Percentiles rank a stretch among this genome's conserved stretches.
These are phyloP conservation scores for Saccharomycopsis selenospora DNA, from an alignment of 805 yeast genomes.

Conservation along the genomic window DNA sequence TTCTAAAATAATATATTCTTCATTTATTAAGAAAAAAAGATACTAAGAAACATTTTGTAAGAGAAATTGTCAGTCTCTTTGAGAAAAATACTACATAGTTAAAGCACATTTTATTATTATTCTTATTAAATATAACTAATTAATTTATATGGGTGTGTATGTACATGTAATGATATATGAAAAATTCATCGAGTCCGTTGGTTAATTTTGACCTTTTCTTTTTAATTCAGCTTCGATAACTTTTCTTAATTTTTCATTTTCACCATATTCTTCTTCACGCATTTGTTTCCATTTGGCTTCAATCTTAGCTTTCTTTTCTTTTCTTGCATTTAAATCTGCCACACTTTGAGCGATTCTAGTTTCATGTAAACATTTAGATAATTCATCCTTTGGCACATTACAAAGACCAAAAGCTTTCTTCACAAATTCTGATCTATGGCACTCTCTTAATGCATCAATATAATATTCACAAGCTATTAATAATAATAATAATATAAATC, in stretches of 20 bases:
- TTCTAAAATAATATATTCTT: no score
- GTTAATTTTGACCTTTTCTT: constrained; percentile 26
- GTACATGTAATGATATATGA: no score
- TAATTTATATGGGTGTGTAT: no score
- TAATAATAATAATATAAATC: no score
- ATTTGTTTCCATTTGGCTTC: constrained; percentile 51
- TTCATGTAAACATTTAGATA: constrained; percentile 71
- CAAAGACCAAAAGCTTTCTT: constrained; percentile 76
- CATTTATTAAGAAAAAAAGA: no score
- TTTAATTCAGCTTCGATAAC: constrained; percentile 49
- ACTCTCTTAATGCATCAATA: constrained; percentile 82
- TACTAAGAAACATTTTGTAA: no score
- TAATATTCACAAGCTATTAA: constrained; percentile 62
- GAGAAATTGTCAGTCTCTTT: no score
- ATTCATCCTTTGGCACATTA: constrained; percentile 73
- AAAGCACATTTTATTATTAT: no score
- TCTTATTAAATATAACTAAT: no score
- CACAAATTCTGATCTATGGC: constrained; percentile 66
- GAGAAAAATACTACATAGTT: no score
- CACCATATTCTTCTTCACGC: constrained; percentile 77
- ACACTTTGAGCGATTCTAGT: constrained; percentile 62
- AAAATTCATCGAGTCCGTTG: no score
- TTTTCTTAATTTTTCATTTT: constrained; percentile 59
- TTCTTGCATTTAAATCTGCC: constrained; percentile 39
- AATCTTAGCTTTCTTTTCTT: constrained; percentile 47